These are phyloP conservation scores for Erodium trifolium DNA, from an alignment of 441 rosid genomes.

Conservation along the genomic window DNA sequence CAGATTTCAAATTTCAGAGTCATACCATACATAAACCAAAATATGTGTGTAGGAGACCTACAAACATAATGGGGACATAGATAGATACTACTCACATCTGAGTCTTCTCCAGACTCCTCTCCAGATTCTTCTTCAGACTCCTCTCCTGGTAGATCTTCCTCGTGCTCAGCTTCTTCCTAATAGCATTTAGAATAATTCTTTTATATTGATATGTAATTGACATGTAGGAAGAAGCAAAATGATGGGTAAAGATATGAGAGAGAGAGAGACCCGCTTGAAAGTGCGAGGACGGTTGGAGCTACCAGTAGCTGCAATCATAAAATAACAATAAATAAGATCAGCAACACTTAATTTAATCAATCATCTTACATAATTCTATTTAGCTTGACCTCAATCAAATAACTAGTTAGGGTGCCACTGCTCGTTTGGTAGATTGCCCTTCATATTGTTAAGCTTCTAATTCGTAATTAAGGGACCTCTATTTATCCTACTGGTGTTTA, in stretches of 20 bases:
- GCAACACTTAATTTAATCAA: not conserved
- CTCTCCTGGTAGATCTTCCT: not conserved
- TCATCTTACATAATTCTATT: not conserved
- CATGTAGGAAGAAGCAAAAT: not conserved
- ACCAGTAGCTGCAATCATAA: not conserved
- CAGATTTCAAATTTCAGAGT: not conserved
- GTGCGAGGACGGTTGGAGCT: conserved; percentile 6
- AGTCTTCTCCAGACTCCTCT: too few species aligned
- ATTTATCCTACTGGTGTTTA: not conserved
- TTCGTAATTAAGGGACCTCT: too few species aligned
- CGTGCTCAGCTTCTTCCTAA: conserved; percentile 3
- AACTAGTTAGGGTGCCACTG: not conserved
- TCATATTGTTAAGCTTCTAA: not conserved
- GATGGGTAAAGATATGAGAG: not conserved
- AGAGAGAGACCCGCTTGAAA: conserved; percentile 1
- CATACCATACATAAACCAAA: not conserved
- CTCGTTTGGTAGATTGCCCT: not conserved
- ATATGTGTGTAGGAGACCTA: not conserved
- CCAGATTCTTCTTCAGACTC: not conserved
- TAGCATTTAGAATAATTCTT: not conserved
- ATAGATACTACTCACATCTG: not conserved
- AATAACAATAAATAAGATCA: not conserved
- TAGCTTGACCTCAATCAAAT: not conserved
- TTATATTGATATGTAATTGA: too few species aligned
- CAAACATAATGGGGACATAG: not conserved